These are phyloP conservation scores for Cystoisospora suis DNA, from an alignment of 169 alveolate species.

Conservation along the genomic window DNA sequence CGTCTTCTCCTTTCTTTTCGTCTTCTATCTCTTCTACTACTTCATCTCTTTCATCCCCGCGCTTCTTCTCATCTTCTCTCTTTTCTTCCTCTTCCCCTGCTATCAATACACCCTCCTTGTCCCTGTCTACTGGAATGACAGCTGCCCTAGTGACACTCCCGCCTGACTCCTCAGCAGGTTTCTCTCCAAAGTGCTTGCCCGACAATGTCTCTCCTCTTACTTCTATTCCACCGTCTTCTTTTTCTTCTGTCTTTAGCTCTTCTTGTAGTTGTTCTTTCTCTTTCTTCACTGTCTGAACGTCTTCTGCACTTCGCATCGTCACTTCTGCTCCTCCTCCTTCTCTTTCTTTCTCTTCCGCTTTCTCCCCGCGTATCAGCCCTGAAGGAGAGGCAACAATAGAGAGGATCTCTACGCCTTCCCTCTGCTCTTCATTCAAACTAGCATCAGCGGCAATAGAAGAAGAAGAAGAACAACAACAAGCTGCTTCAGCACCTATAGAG, in stretches of 20 bases:
- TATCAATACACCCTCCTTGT: no score
- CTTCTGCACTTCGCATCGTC: neutral
- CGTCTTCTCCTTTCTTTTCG: neutral
- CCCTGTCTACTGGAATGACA: no score
- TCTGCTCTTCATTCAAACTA: neutral
- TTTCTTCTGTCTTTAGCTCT: neutral
- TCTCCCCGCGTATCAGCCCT: no score
- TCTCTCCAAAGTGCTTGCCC: no score
- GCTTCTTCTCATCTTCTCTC: neutral
- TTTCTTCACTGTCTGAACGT: neutral
- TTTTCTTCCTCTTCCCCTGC: neutral
- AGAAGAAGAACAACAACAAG: no score
- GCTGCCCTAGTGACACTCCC: no score
- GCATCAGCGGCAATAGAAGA: no score
- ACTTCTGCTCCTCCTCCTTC: neutral
- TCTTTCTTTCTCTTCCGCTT: neutral
- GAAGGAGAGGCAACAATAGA: no score
- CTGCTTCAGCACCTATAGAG: no score
- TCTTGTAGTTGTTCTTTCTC: neutral
- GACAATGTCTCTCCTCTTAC: neutral
- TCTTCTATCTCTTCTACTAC: neutral
- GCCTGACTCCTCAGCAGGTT: no score
- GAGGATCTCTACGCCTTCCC: neutral
- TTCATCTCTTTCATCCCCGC: neutral
- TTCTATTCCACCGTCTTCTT: neutral